Conservation (phyloP, 192 early-diverging fungal genomes). For the Coemansia sp. region DNA sequence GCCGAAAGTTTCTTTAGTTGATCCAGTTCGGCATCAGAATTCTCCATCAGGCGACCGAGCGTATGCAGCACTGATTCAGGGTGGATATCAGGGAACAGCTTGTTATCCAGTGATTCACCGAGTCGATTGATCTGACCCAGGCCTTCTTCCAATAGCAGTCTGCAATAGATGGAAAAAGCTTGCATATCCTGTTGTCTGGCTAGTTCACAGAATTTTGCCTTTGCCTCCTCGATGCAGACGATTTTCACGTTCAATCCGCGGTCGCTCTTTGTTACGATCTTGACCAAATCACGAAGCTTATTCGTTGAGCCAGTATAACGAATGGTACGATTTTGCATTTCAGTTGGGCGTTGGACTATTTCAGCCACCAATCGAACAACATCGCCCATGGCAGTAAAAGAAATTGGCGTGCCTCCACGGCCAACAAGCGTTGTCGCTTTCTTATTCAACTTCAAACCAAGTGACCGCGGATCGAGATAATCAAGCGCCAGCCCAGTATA, state of each 20-base stretch:
- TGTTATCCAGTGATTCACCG: constrained; percentile 38
- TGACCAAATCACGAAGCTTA: constrained; percentile 43
- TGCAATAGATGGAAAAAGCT: constrained; percentile 37
- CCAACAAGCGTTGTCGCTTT: constrained; percentile 42
- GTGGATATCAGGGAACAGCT: constrained; percentile 30
- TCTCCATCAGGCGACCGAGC: constrained; percentile 18
- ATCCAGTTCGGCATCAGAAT: background rate
- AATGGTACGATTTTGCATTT: constrained; percentile 39
- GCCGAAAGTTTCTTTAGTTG: background rate
- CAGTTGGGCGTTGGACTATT: constrained; percentile 28
- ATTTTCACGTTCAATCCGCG: constrained; percentile 34
- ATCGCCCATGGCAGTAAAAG: constrained; percentile 31
- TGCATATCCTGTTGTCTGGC: constrained; percentile 26
- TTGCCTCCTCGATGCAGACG: constrained; percentile 34
- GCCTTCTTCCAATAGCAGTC: constrained; percentile 46
- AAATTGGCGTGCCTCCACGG: constrained; percentile 33
- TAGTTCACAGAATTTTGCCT: constrained; percentile 25
- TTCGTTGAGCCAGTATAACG: constrained; percentile 34
- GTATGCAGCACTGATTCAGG: constrained; percentile 28
- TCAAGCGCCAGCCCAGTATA: constrained; percentile 51
- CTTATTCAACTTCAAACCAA: constrained; percentile 24
- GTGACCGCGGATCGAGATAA: constrained; percentile 34
- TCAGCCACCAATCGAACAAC: constrained; percentile 20
- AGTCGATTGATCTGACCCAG: constrained; percentile 39
- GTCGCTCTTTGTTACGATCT: constrained; percentile 33